Evolutionary conservation across 2,329 filamentous ascomycete species (phyloP).

Genomic region (Cladosporium sp.): DNA sequence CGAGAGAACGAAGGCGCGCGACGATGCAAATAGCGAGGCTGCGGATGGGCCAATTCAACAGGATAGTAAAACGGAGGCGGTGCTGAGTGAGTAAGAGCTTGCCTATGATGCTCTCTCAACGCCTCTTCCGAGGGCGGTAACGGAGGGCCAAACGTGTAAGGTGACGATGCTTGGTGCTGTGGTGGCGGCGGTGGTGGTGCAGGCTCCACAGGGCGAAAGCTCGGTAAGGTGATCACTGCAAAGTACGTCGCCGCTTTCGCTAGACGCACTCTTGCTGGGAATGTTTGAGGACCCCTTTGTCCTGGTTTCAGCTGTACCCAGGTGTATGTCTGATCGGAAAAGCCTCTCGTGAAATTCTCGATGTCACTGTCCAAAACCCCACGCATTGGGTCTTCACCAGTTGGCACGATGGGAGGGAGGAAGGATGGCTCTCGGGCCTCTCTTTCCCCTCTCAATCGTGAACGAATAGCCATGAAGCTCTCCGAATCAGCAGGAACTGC

Average conservation of each 20-base stretch:
- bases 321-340: slow-evolving; percentile 36
- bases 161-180: neutral
- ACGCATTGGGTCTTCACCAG: slow-evolving; percentile 40
- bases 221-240: slow-evolving; percentile 38
- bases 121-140: slow-evolving; percentile 12
- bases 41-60: slow-evolving; percentile 11
- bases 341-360: slow-evolving; percentile 42
- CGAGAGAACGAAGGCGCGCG: slow-evolving; percentile 9
- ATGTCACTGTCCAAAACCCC: slow-evolving; percentile 39
- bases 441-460: slow-evolving; percentile 43
- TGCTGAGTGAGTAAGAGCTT: slow-evolving; percentile 18
- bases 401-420: slow-evolving; percentile 46
- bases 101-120: slow-evolving; percentile 14
- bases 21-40: slow-evolving; percentile 14
- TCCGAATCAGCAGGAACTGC: slow-evolving; percentile 40
- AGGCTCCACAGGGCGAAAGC: slow-evolving; percentile 24
- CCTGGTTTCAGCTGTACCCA: slow-evolving; percentile 35
- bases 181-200: slow-evolving; percentile 9
- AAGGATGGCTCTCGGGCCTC: slow-evolving; percentile 47
- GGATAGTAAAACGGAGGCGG: slow-evolving; percentile 18
- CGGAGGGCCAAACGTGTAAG: slow-evolving; percentile 12
- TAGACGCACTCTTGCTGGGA: slow-evolving; percentile 33
- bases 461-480: slow-evolving; percentile 41
- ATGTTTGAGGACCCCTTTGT: slow-evolving; percentile 29
- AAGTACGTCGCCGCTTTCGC: slow-evolving; percentile 46